A percentile compares a stretch with the other conserved stretches of the same genome.
Evolutionary conservation across 768 basidiomycete genomes (phyloP).

Genomic region (Strobilomyces dryophilus): DNA sequence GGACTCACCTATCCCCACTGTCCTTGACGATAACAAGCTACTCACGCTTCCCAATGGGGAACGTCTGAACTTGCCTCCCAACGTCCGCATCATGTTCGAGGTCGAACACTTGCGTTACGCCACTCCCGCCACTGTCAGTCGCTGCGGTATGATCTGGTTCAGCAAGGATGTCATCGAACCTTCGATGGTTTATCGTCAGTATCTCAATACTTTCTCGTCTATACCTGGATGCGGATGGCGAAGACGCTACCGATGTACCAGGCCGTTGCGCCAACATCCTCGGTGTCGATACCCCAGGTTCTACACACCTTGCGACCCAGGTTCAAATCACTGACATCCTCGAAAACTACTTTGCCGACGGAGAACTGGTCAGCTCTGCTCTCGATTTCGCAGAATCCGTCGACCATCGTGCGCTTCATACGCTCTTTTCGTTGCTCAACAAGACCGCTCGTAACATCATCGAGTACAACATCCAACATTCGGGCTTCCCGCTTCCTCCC

Average conservation of each 20-base stretch:
- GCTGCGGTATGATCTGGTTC: constrained; percentile 99
- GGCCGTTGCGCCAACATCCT: constrained; percentile 54
- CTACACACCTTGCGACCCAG: constrained; percentile 68
- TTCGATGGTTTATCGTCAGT: constrained; percentile 87
- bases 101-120: constrained; percentile 97
- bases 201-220: constrained; percentile 71
- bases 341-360: constrained; percentile 77
- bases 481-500: constrained; percentile 84
- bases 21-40: constrained; percentile 97
- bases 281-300: constrained; percentile 45
- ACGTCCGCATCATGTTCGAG: constrained; percentile 99
- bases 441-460: constrained; percentile 84
- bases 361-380: constrained; percentile 77
- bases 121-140: constrained; percentile 97
- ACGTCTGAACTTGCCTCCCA: constrained; percentile 92
- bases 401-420: constrained; percentile 92
- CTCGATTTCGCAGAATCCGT: constrained; percentile 78
- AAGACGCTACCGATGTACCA: constrained; percentile 59
- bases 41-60: constrained; percentile 97
- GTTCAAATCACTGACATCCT: constrained; percentile 69
- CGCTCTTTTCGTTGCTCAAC: constrained; percentile 95
- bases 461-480: constrained; percentile 90
- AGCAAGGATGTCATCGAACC: constrained; percentile 94
- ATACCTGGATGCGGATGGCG: constrained; percentile 90
- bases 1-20: constrained; percentile 46